These are phyloP conservation scores for Pseudogymnoascus destructans DNA, from an alignment of 2,329 filamentous ascomycete species.

Conservation along the genomic window DNA sequence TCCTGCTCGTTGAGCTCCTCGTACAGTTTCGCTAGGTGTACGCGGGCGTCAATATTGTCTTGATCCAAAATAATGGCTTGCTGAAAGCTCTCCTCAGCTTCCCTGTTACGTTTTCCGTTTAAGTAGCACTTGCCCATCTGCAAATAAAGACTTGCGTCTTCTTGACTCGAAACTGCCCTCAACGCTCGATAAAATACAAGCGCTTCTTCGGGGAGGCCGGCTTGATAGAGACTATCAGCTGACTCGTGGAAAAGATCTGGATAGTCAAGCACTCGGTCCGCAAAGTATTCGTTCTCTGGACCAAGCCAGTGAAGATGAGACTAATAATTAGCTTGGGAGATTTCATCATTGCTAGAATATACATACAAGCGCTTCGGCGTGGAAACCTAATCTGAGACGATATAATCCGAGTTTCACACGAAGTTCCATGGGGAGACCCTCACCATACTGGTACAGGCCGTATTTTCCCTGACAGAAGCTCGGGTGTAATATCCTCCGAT, in stretches of 20 bases:
- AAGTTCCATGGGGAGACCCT: slow-evolving; percentile 65
- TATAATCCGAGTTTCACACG: slow-evolving; percentile 74
- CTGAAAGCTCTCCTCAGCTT: slow-evolving; percentile 67
- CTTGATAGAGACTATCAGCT: slow-evolving; percentile 43
- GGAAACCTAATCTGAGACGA: slow-evolving; percentile 56
- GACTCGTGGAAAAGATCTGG: slow-evolving; percentile 68
- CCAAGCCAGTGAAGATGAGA: slow-evolving; percentile 58
- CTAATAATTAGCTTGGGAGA: slow-evolving; percentile 27
- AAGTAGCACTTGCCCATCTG: slow-evolving; percentile 53
- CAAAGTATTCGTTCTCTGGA: slow-evolving; percentile 38
- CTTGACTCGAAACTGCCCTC: slow-evolving; percentile 33
- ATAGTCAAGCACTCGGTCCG: slow-evolving; percentile 47
- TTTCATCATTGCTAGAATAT: neutral
- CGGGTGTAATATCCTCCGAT: slow-evolving; percentile 48
- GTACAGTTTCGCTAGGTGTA: slow-evolving; percentile 73
- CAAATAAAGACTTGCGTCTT: slow-evolving; percentile 32
- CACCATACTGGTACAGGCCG: slow-evolving; percentile 50
- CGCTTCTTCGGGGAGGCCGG: slow-evolving; percentile 39
- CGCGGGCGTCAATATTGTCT: slow-evolving; percentile 60
- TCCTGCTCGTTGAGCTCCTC: slow-evolving; percentile 60
- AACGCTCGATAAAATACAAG: slow-evolving; percentile 45
- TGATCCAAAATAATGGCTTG: slow-evolving; percentile 60
- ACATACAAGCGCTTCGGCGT: slow-evolving; percentile 59
- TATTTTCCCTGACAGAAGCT: slow-evolving; percentile 46
- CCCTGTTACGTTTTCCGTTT: slow-evolving; percentile 45